A percentile compares a stretch with the other conserved stretches of the same genome.
These are phyloP conservation scores for Leucoagaricus sp. DNA, from an alignment of 1,284 basidiomycete genomes.

Conservation along the genomic window DNA sequence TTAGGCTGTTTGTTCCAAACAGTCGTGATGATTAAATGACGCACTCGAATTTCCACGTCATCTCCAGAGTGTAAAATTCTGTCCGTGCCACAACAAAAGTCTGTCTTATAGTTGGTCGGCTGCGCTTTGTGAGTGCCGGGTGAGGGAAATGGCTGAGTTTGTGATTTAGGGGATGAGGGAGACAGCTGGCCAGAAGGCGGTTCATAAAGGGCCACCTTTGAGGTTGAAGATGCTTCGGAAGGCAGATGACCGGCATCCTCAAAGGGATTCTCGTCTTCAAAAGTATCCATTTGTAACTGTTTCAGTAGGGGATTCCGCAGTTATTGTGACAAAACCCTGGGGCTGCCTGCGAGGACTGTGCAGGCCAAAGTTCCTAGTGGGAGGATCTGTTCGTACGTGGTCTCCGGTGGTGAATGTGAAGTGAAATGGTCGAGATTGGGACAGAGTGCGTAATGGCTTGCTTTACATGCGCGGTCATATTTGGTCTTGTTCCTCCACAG, in stretches of 20 bases:
- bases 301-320: slow-evolving; percentile 18
- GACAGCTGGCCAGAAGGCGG: slow-evolving; percentile 53
- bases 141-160: slow-evolving; percentile 53
- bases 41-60: slow-evolving; percentile 74
- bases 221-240: slow-evolving; percentile 67
- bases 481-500: slow-evolving; percentile 37
- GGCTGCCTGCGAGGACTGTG: background rate
- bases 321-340: slow-evolving; percentile 17
- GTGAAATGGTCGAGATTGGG: background rate
- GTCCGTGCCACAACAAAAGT: slow-evolving; percentile 76
- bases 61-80: slow-evolving; percentile 78
- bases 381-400: too few relatives aligned
- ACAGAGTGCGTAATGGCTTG: background rate
- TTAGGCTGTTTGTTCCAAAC: slow-evolving; percentile 8
- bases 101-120: slow-evolving; percentile 58
- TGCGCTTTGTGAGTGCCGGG: slow-evolving; percentile 53
- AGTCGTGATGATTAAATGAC: slow-evolving; percentile 26
- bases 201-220: slow-evolving; percentile 62
- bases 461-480: slow-evolving; percentile 23
- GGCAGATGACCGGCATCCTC: slow-evolving; percentile 61
- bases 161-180: slow-evolving; percentile 39
- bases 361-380: too few relatives aligned
- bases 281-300: slow-evolving; percentile 54
- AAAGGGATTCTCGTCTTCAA: slow-evolving; percentile 82
- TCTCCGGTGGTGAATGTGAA: background rate